Evolutionary conservation across 192 early-diverging fungal genomes (phyloP).

Genomic region (Backusella liffmaniae): DNA sequence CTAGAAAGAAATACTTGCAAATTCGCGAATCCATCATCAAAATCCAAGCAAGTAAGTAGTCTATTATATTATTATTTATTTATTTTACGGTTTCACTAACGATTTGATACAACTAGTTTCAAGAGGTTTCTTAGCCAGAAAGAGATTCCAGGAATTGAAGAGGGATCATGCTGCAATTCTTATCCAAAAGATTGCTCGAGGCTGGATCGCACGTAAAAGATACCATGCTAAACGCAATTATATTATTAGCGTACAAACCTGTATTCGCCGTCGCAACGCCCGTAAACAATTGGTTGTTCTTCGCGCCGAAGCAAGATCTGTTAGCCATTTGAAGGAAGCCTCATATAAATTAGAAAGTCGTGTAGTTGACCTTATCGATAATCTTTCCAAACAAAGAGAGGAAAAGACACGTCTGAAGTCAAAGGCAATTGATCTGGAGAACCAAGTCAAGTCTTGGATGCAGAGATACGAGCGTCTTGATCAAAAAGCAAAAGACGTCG

Average conservation of each 20-base stretch:
- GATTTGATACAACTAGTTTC: constrained; percentile 21
- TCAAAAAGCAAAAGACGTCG: constrained; percentile 50
- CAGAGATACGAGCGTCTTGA: constrained; percentile 74
- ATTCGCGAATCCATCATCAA: constrained; percentile 50
- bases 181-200: constrained; percentile 77
- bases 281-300: constrained; percentile 65
- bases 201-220: constrained; percentile 57
- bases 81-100: background rate
- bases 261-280: constrained; percentile 72
- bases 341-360: constrained; percentile 94
- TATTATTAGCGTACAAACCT: constrained; percentile 84
- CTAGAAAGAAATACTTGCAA: constrained; percentile 44
- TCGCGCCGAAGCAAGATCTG: constrained; percentile 84
- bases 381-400: constrained; percentile 60
- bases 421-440: constrained; percentile 41
- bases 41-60: constrained; percentile 56
- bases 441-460: constrained; percentile 62
- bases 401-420: constrained; percentile 63
- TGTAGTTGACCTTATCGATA: constrained; percentile 92
- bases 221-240: constrained; percentile 52
- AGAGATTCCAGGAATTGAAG: constrained; percentile 46
- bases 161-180: constrained; percentile 71
- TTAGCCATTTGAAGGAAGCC: constrained; percentile 91
- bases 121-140: constrained; percentile 70
- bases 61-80: background rate